Base-by-base conservation (phyloP, 2,329 filamentous ascomycete species). In the Pseudopithomyces maydicus region DNA sequence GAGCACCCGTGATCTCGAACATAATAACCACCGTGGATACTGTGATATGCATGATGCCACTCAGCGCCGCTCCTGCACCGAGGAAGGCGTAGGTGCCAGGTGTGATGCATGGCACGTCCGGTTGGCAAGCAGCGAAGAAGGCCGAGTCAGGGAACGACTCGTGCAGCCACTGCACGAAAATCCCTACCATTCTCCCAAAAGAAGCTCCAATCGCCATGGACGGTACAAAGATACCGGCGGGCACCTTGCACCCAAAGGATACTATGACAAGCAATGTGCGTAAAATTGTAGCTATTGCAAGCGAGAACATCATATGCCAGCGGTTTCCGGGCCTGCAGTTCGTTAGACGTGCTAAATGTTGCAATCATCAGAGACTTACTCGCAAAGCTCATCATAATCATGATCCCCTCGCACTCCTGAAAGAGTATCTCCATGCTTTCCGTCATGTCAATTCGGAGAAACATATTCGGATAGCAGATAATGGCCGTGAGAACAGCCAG, bases 361-460 rank as follows among this genome's bases (percentile, higher is more conserved):
- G 33, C 20, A 3, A 56, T 8, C 7, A 39, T 19, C 8, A 36
- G 14, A 6, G 3, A 74, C 81, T 75, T 78, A 85, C 74, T 97
- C 90, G 82, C 95, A 99, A 15, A 99, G 85, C 6, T 90, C 90
- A 61, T 96, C 87, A 66, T 97, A 97, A 71, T 94, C 91, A 73
- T 96, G 90, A 19, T 84, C 88, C 90, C 92, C 71, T 96, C 91
- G 67, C 95, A 99, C 73, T 99, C 95, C 14, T 90, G 84, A 75
- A 99, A 99, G 11, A 99, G 80, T 61, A 97, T 96, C 74, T 98
- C 93, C 95, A 99, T 98, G 80, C 92, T 97, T 79, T 98, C 94
- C 0, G 95, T 97, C 95, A 99, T 98, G 77, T 99, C 96, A 68
- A 98, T 97, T 54, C 91, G 85, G 55, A 99, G 74, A 64, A 99